A percentile compares a stretch with the other conserved stretches of the same genome.
Evolutionary conservation across 2,329 filamentous ascomycete species (phyloP).

Genomic region (Penicillium fuscoglaucum): DNA sequence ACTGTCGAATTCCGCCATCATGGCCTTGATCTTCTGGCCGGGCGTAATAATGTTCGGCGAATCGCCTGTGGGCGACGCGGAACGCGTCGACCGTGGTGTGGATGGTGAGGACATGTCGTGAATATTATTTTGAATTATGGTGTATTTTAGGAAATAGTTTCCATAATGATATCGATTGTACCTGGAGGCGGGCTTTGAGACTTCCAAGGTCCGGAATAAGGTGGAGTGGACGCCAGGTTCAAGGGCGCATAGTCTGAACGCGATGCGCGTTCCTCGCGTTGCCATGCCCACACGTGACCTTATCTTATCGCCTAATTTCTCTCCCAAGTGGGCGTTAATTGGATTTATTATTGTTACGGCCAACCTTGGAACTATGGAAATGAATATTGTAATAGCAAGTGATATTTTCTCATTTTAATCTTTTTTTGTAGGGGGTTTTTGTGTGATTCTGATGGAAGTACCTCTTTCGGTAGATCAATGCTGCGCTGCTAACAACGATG

Average conservation of each 20-base stretch:
- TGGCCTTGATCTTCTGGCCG: constrained; percentile 50
- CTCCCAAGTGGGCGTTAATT: not conserved
- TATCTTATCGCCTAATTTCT: constrained; percentile 20
- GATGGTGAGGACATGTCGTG: constrained; percentile 34
- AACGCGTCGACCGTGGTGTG: constrained; percentile 37
- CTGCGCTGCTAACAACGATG: constrained; percentile 3
- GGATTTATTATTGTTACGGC: not conserved
- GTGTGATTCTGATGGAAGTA: not conserved
- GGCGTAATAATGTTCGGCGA: constrained; percentile 45
- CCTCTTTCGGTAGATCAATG: not conserved
- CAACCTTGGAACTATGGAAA: not conserved
- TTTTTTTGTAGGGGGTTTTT: not conserved
- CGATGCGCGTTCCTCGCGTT: constrained; percentile 31
- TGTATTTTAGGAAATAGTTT: not conserved
- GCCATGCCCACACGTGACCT: constrained; percentile 21
- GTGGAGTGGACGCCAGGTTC: constrained; percentile 3
- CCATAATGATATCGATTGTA: constrained; percentile 15
- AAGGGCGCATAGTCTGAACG: constrained; percentile 25
- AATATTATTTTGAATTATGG: not conserved
- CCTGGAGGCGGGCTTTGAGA: not conserved
- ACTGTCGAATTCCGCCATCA: constrained; percentile 51
- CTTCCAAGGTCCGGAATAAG: constrained; percentile 11
- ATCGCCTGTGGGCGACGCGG: constrained; percentile 28
- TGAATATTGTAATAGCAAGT: not conserved
- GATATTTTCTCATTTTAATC: not conserved